phyloP scores from a whole-genome alignment of 306 rosid species.

The Corylus americana region DNA sequence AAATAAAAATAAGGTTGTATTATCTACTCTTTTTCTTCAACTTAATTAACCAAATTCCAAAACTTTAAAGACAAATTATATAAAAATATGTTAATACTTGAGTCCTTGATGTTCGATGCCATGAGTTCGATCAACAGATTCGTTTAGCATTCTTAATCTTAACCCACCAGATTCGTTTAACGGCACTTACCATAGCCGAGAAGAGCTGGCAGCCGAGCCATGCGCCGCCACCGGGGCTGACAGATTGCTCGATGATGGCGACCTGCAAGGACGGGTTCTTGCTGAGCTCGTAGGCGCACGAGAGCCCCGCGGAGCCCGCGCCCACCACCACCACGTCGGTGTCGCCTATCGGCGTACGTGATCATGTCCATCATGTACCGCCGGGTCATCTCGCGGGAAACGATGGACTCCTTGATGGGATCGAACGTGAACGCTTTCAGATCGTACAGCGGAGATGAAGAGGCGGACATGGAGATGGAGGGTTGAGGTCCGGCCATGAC shows the following conservation, averaged over 20 bases:
- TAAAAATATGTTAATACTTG: too few species aligned
- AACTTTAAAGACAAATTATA: too few species aligned
- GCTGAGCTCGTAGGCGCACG: slow-evolving; percentile 96
- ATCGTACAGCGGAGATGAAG: slow-evolving; percentile 36
- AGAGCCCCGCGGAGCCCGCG: slow-evolving; percentile 88
- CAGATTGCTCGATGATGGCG: slow-evolving; percentile 91
- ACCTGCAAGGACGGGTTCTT: slow-evolving; percentile 66
- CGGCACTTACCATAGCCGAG: slow-evolving; percentile 74
- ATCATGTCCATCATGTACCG: slow-evolving; percentile 98
- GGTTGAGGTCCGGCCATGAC: not conserved
- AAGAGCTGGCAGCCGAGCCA: slow-evolving; percentile 99
- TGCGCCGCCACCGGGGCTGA: slow-evolving; percentile 96
- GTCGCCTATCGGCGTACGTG: slow-evolving; percentile 63
- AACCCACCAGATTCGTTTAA: not conserved
- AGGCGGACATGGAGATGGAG: slow-evolving; percentile 42
- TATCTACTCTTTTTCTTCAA: too few species aligned
- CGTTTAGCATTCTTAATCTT: too few species aligned
- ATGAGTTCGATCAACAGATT: too few species aligned
- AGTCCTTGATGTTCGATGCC: too few species aligned
- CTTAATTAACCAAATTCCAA: too few species aligned
- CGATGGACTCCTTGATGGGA: slow-evolving; percentile 67
- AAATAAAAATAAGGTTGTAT: too few species aligned
- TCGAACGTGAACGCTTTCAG: slow-evolving; percentile 36
- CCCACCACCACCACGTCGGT: slow-evolving; percentile 87
- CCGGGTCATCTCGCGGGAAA: slow-evolving; percentile 88